A percentile compares a stretch with the other conserved stretches of the same genome.
phyloP scores from a whole-genome alignment of 805 yeast species.

The Candida sanyiensis region DNA sequence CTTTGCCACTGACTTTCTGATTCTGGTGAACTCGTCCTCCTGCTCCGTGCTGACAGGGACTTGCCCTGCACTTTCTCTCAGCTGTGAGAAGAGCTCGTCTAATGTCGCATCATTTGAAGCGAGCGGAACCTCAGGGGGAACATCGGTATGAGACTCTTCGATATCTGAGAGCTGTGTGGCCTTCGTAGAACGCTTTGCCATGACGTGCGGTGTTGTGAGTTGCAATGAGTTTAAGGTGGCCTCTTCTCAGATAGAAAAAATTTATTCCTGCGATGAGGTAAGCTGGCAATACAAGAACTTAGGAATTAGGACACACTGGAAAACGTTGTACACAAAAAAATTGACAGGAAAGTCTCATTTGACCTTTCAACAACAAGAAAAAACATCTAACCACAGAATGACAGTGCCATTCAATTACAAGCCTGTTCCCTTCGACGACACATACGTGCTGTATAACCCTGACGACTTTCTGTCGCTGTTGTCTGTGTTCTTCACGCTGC shows the following conservation, averaged over 20 bases:
- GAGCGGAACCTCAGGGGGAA: neutral
- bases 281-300: neutral
- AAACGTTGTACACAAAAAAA: too few species aligned
- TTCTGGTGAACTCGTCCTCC: conserved; percentile 28
- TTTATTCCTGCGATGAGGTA: neutral
- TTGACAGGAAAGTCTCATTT: too few species aligned
- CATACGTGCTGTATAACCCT: conserved; percentile 76
- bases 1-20: conserved; percentile 32
- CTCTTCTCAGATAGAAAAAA: neutral
- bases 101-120: conserved; percentile 14
- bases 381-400: too few species aligned
- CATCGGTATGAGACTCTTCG: conserved; percentile 3
- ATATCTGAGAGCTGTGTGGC: conserved; percentile 1
- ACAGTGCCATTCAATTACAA: conserved; percentile 12
- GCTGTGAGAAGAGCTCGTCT: conserved; percentile 32
- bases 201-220: neutral
- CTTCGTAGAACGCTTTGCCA: neutral
- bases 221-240: neutral
- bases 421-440: conserved; percentile 71
- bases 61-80: conserved; percentile 18
- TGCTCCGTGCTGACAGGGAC: neutral
- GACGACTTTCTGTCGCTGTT: conserved; percentile 51
- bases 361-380: too few species aligned
- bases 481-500: conserved; percentile 67
- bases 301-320: too few species aligned